Percentiles rank a stretch among this genome's conserved stretches.
Conservation (phyloP, 2,329 filamentous ascomycete species). For the Penicillium brevicompactum region DNA sequence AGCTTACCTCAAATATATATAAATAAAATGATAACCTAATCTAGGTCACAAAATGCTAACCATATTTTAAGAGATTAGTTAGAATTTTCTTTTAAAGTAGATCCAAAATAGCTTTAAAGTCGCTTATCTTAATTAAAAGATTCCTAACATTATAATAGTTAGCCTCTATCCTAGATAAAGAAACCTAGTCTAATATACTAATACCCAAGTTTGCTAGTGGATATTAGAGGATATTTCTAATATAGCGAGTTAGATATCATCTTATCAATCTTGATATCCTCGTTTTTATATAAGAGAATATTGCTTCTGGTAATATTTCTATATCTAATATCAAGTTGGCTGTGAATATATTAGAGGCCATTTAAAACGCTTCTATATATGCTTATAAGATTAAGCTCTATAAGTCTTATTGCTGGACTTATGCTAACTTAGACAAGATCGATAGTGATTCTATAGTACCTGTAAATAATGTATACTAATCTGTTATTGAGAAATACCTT, state of each 20-base stretch:
- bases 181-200: not conserved
- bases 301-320: not conserved
- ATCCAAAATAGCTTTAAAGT: not conserved
- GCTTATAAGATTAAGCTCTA: not conserved
- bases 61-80: not conserved
- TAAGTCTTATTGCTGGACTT: not conserved
- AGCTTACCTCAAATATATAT: conserved; percentile 1
- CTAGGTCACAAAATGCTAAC: not conserved
- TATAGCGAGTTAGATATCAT: too few species aligned
- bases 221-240: too few species aligned
- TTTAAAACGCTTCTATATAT: not conserved
- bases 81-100: too few species aligned
- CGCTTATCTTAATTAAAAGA: not conserved
- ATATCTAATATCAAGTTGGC: not conserved
- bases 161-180: not conserved
- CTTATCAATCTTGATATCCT: not conserved
- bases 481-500: not conserved
- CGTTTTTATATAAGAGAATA: not conserved
- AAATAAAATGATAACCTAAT: not conserved
- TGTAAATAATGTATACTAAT: not conserved
- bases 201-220: not conserved
- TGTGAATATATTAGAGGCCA: not conserved
- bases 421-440: not conserved
- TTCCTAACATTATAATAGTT: not conserved
- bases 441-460: not conserved